These are phyloP conservation scores for Grammothele lineata DNA, from an alignment of 768 basidiomycete genomes.

Conservation along the genomic window DNA sequence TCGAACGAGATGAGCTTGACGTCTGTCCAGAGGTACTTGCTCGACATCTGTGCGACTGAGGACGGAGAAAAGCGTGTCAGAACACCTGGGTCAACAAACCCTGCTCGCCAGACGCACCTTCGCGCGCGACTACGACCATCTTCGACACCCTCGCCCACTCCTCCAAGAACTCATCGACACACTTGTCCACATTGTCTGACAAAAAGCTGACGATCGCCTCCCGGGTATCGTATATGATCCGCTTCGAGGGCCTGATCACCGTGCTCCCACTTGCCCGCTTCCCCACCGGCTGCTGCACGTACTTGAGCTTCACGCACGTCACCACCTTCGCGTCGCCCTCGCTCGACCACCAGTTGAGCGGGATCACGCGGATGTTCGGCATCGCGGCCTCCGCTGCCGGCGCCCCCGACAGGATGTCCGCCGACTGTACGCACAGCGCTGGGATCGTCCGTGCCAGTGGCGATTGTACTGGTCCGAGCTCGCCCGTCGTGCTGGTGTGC, in stretches of 20 bases:
- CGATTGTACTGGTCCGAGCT: slow-evolving; percentile 59
- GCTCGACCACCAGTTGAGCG: slow-evolving; percentile 89
- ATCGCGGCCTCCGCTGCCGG: slow-evolving; percentile 90
- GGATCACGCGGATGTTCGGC: slow-evolving; percentile 87
- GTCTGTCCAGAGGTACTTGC: slow-evolving; percentile 65
- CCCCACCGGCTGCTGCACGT: slow-evolving; percentile 82
- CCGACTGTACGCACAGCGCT: slow-evolving; percentile 76
- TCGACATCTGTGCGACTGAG: slow-evolving; percentile 79
- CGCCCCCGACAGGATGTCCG: slow-evolving; percentile 75
- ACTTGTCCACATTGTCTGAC: slow-evolving; percentile 81
- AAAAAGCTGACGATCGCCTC: slow-evolving; percentile 88
- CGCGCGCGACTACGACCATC: slow-evolving; percentile 90
- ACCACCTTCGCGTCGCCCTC: slow-evolving; percentile 76
- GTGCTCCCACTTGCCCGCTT: slow-evolving; percentile 52
- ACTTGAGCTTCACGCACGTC: slow-evolving; percentile 87
- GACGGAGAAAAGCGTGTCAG: neutral
- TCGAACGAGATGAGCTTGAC: slow-evolving; percentile 87
- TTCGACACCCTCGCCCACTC: slow-evolving; percentile 93
- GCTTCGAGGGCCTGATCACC: slow-evolving; percentile 78
- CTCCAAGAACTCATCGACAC: slow-evolving; percentile 86
- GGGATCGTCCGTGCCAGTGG: slow-evolving; percentile 77
- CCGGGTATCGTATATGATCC: slow-evolving; percentile 85
- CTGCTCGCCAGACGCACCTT: slow-evolving; percentile 45
- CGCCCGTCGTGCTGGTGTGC: slow-evolving; percentile 34
- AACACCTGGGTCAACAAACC: no score